These are phyloP conservation scores for Sarocladiaceae sp. DNA, from an alignment of 2,329 filamentous ascomycete species.

Conservation along the genomic window DNA sequence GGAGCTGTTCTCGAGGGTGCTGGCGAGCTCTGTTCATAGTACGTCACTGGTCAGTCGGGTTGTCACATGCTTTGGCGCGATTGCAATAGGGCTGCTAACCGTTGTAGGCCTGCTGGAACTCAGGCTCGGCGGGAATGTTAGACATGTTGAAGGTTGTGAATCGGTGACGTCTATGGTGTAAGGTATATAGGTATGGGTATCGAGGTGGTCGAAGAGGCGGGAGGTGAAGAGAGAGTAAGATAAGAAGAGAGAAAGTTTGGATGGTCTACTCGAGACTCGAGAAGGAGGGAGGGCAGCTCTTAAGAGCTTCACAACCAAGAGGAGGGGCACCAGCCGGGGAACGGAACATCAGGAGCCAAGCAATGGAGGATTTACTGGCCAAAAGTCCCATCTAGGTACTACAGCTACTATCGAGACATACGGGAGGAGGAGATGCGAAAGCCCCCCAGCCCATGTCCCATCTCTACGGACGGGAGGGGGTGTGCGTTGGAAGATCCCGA, in stretches of 20 bases:
- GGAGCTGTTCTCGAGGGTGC: constrained; percentile 87
- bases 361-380: background rate
- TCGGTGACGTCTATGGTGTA: background rate
- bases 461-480: background rate
- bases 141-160: constrained; percentile 55
- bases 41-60: background rate
- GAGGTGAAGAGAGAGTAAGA: background rate
- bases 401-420: background rate
- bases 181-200: background rate
- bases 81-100: constrained; percentile 49
- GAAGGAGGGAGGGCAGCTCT: constrained; percentile 8
- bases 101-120: constrained; percentile 98
- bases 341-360: background rate
- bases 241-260: constrained; percentile 2
- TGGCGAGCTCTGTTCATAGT: constrained; percentile 70
- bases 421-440: no score
- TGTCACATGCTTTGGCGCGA: constrained; percentile 5
- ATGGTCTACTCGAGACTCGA: background rate
- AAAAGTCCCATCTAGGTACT: background rate
- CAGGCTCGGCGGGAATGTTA: constrained; percentile 81
- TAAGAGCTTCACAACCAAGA: background rate
- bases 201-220: background rate
- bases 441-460: background rate
- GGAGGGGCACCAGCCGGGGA: background rate
- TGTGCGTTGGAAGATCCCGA: background rate